Evolutionary conservation across 495 filamentous ascomycete genomes (phyloP).

Genomic region (Daldinia bambusicola): DNA sequence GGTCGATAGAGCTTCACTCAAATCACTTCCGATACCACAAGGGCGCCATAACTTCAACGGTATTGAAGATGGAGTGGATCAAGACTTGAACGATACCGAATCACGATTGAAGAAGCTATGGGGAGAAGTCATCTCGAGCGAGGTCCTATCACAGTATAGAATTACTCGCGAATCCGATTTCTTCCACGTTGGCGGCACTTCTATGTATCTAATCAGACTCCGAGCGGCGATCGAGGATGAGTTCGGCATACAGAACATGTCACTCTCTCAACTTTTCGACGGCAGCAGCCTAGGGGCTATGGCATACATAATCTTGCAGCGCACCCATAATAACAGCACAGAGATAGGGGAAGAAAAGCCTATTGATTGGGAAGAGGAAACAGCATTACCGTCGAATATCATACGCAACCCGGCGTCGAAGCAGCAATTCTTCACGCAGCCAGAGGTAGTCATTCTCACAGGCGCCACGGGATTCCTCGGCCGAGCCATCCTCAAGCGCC

Average conservation of each 20-base stretch:
- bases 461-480: conserved; percentile 52
- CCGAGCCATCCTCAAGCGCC: conserved; percentile 13
- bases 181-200: conserved; percentile 55
- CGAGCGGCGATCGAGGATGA: conserved; percentile 30
- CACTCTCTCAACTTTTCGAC: conserved; percentile 44
- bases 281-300: conserved; percentile 46
- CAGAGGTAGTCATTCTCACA: conserved; percentile 38
- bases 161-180: conserved; percentile 46
- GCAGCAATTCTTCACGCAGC: background rate
- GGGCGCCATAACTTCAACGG: background rate
- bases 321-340: background rate
- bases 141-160: background rate
- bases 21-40: conserved; percentile 48
- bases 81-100: conserved; percentile 18
- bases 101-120: conserved; percentile 12
- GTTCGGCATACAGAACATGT: conserved; percentile 18
- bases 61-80: background rate
- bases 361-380: conserved; percentile 47
- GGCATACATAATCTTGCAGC: conserved; percentile 34
- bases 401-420: background rate
- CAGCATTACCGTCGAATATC: background rate
- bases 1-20: conserved; percentile 47
- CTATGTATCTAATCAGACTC: conserved; percentile 48
- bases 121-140: conserved; percentile 17
- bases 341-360: background rate